Evolutionary conservation across 495 filamentous ascomycete genomes (phyloP), one percentile per base, ranked within the genome.

Genomic region (Hypoxylon cercidicola): DNA sequence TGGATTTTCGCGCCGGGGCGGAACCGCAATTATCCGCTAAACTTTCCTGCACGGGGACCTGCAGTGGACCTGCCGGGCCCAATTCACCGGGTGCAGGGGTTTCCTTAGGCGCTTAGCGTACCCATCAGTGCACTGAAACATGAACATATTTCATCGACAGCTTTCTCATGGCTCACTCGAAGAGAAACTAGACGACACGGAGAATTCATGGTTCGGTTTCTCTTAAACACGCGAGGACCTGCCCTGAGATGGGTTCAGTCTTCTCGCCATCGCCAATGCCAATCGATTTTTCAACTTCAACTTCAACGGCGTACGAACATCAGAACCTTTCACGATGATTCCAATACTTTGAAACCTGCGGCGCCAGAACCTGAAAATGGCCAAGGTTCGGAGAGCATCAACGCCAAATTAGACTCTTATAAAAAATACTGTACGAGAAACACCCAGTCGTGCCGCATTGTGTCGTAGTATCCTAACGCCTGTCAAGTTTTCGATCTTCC

Each of bases 401-500:
- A 41, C 3, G 8, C 35, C 19, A 32, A 2, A 49, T 54, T 32
- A 32, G 19, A 54, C 0, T 4, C 44, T 41, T 66, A 21, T 30
- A 52, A 45, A 9, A 11, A 39, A 16, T 44, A n/a, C 8, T 54
- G 64, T 63, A 68, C 49, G 64, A 48, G 2, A 30, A 41, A 23
- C n/a, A 18, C 11, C 46, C 19, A 18, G 18, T 15, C 11, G n/a
- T 45, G 15, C 41, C 3, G 11, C 21, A 58, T 20, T 6, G 11
- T 37, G 34, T 37, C 6, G 40, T 13, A 53, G n/a, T 56, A 56
- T 34, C 45, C 21, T 53, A 57, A 52, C 44, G 10, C 5, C 16
- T 43, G 21, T 28, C 23, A 51, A 88, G 88, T 87, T 55, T 69
- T 79, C 30, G 5, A 37, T 25, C 85, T 89, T 54, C 82, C 83